Conservation (phyloP, 1,284 basidiomycete species). For the Meira miltonrushii region DNA sequence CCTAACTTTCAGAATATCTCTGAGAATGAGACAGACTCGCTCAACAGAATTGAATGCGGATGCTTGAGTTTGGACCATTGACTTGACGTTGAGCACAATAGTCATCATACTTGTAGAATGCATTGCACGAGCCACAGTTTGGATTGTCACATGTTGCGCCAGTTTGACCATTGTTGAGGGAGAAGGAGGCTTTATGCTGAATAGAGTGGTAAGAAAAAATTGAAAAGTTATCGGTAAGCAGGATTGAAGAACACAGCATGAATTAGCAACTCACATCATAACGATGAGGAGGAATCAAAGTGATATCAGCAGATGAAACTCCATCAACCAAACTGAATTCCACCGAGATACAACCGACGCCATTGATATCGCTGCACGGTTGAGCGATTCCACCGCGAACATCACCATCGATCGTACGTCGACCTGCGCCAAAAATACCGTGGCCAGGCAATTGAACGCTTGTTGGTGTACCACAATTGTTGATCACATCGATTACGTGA, state of each 20-base stretch:
- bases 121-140: slow-evolving; percentile 17
- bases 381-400: slow-evolving; percentile 14
- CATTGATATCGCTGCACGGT: slow-evolving; percentile 5
- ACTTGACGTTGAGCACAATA: slow-evolving; percentile 21
- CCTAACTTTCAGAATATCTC: too few species aligned
- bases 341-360: slow-evolving; percentile 10
- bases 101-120: slow-evolving; percentile 16
- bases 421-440: slow-evolving; percentile 2
- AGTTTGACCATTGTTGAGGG: not conserved
- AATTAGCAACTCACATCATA: not conserved
- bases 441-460: slow-evolving; percentile 13
- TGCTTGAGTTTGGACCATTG: slow-evolving; percentile 5
- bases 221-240: not conserved
- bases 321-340: slow-evolving; percentile 13
- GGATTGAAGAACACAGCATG: not conserved
- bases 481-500: not conserved
- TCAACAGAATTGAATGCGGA: slow-evolving; percentile 9
- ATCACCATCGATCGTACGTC: not conserved
- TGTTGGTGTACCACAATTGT: slow-evolving; percentile 20
- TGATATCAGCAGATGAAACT: slow-evolving; percentile 14
- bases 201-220: too few species aligned
- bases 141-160: slow-evolving; percentile 15
- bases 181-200: slow-evolving; percentile 1
- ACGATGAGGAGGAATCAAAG: slow-evolving; percentile 11
- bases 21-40: too few species aligned